phyloP scores from a whole-genome alignment of 371 early-diverging fungal species.

The Mortierella sp. region DNA sequence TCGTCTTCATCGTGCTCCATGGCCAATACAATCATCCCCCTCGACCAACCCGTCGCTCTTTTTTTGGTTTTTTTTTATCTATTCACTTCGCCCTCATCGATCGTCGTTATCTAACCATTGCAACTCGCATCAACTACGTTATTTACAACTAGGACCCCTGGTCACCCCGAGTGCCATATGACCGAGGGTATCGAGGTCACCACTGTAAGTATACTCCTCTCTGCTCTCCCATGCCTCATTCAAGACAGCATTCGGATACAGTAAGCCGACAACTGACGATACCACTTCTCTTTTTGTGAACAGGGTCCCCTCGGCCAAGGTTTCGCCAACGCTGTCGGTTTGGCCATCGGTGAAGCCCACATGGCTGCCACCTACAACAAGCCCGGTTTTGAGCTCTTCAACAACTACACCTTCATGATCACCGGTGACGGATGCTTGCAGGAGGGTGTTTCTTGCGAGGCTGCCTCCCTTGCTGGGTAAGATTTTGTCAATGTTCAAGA shows the following conservation, averaged over 20 bases:
- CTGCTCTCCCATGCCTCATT: background rate
- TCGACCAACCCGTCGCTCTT: background rate
- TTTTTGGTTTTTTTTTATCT: background rate
- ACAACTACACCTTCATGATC: constrained; percentile 92
- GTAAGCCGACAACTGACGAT: background rate
- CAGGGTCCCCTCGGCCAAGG: constrained; percentile 99
- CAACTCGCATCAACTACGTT: background rate
- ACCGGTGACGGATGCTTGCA: constrained; percentile 99
- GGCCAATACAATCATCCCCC: background rate
- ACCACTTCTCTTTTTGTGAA: background rate
- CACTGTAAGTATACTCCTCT: constrained; percentile 63
- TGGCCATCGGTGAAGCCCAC: constrained; percentile 94
- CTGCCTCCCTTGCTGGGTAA: constrained; percentile 97
- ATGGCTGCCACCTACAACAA: constrained; percentile 93
- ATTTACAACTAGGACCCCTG: constrained; percentile 78
- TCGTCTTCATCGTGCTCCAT: background rate
- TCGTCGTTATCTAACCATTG: background rate
- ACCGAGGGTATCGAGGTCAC: constrained; percentile 97
- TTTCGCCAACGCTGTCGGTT: constrained; percentile 97
- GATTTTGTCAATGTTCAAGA: constrained; percentile 5
- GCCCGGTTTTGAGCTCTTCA: constrained; percentile 85
- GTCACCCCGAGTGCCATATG: constrained; percentile 92
- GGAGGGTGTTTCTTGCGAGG: constrained; percentile 99
- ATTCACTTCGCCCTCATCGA: background rate
- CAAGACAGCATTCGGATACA: background rate